phyloP scores from a whole-genome alignment of 257 asterid species.

The Mentha longifolia region DNA sequence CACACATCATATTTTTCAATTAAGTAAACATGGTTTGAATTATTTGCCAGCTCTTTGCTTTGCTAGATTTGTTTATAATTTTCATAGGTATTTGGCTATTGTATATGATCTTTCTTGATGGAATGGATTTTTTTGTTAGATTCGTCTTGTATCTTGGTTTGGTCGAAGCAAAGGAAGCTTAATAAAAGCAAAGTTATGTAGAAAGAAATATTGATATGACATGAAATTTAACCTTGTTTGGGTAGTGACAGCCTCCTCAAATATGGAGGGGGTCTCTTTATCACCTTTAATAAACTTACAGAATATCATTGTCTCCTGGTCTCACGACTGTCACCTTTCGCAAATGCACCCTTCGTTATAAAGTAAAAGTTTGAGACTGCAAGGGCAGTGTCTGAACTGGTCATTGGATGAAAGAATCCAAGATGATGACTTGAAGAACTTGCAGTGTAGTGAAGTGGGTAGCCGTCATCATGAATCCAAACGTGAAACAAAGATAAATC shows the following conservation, averaged over 20 bases:
- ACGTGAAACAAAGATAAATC: too few relatives aligned
- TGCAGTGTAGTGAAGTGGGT: too few relatives aligned
- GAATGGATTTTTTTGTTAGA: neutral
- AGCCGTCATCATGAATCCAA: too few relatives aligned
- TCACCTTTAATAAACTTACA: neutral
- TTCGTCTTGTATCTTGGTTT: neutral
- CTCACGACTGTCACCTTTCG: neutral
- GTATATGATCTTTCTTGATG: slow-evolving; percentile 13
- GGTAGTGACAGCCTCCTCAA: neutral
- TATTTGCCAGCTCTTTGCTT: slow-evolving; percentile 12
- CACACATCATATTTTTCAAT: slow-evolving; percentile 11
- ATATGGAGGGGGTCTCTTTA: neutral
- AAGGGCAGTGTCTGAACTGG: too few relatives aligned
- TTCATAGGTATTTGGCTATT: neutral
- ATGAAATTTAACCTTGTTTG: neutral
- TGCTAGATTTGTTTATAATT: neutral
- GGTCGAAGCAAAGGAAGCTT: neutral
- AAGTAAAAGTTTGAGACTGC: neutral
- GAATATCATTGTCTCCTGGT: neutral
- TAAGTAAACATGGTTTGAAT: slow-evolving; percentile 13
- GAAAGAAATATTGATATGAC: neutral
- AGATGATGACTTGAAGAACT: too few relatives aligned
- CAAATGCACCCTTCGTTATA: neutral
- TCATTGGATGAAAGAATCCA: too few relatives aligned
- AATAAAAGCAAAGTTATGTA: neutral